These are phyloP conservation scores for Taiozyma onychis DNA, from an alignment of 1,139 yeast genomes.

Conservation along the genomic window DNA sequence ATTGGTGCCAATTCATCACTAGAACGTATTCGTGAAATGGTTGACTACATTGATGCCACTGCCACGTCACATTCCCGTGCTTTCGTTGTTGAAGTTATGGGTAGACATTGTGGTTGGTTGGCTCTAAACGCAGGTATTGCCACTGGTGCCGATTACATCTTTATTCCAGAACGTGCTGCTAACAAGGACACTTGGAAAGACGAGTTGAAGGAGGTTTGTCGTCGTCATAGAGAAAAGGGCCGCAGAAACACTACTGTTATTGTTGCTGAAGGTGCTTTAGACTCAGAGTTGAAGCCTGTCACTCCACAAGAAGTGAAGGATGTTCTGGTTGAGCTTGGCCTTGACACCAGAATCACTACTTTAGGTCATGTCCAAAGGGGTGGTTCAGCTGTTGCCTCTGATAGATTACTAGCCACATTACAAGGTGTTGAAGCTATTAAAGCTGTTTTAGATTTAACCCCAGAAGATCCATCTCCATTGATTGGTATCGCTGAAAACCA, in stretches of 20 bases:
- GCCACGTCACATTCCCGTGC: constrained; percentile 82
- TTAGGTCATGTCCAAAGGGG: constrained; percentile 86
- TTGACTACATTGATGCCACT: constrained; percentile 79
- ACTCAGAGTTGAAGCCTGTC: constrained; percentile 58
- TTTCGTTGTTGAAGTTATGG: constrained; percentile 85
- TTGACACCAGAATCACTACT: constrained; percentile 75
- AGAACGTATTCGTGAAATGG: constrained; percentile 71
- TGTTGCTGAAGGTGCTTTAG: constrained; percentile 82
- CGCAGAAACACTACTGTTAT: constrained; percentile 75
- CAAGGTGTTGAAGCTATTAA: constrained; percentile 84
- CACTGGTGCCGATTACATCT: constrained; percentile 74
- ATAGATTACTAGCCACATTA: constrained; percentile 66
- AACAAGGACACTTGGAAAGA: constrained; percentile 56
- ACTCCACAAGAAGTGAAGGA: constrained; percentile 62
- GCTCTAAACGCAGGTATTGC: constrained; percentile 81
- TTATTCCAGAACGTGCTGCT: constrained; percentile 77
- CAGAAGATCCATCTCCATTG: constrained; percentile 70
- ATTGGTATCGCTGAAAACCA: constrained; percentile 71
- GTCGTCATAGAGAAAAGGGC: constrained; percentile 63
- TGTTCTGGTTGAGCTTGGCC: constrained; percentile 63
- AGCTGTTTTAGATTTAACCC: constrained; percentile 65
- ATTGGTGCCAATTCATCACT: constrained; percentile 77
- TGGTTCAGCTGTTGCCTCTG: constrained; percentile 80
- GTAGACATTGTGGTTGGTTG: constrained; percentile 86
- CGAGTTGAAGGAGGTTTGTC: constrained; percentile 59